A percentile compares a stretch with the other conserved stretches of the same genome.
Evolutionary conservation across 208 protist species (phyloP).

Genomic region (Wallacemonas sp.): DNA sequence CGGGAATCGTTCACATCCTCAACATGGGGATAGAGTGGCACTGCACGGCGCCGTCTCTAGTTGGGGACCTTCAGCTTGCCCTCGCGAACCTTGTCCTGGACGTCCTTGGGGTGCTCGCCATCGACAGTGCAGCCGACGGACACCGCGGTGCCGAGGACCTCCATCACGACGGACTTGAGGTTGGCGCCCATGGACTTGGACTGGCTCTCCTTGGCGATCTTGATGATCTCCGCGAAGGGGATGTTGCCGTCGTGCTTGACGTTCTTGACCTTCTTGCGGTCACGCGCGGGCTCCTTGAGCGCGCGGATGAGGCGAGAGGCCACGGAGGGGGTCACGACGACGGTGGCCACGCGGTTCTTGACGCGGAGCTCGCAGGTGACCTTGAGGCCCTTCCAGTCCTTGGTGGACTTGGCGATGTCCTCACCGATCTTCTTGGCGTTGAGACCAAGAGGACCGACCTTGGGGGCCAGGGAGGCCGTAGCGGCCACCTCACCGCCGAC

Average conservation of each 20-base stretch:
- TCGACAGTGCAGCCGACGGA: constrained; percentile 99
- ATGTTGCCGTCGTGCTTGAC: constrained; percentile 99
- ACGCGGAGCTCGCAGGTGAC: constrained; percentile 98
- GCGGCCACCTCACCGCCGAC: constrained; percentile 98
- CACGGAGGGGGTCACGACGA: constrained; percentile 97
- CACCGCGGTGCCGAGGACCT: constrained; percentile 98
- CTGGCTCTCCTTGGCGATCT: constrained; percentile 97
- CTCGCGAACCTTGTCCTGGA: constrained; percentile 94
- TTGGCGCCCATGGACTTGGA: constrained; percentile 94
- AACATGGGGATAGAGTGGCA: neutral
- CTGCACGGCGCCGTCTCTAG: constrained; percentile 62
- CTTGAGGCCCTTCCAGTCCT: constrained; percentile 99
- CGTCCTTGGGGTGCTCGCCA: constrained; percentile 91
- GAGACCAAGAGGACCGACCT: constrained; percentile 99
- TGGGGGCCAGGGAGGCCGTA: constrained; percentile 98
- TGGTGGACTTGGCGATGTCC: constrained; percentile 98
- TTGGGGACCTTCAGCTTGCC: constrained; percentile 93
- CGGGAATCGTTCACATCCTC: constrained; percentile 23
- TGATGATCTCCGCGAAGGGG: constrained; percentile 96
- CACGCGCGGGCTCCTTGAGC: constrained; percentile 99
- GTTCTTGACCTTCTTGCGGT: constrained; percentile 99
- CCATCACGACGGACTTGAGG: constrained; percentile 96
- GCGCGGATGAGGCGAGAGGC: constrained; percentile 98
- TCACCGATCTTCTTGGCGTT: constrained; percentile 99
- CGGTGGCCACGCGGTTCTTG: constrained; percentile 98